A percentile compares a stretch with the other conserved stretches of the same genome.
phyloP scores from a whole-genome alignment of 1,284 basidiomycete species.

The Moesziomyces sp. region DNA sequence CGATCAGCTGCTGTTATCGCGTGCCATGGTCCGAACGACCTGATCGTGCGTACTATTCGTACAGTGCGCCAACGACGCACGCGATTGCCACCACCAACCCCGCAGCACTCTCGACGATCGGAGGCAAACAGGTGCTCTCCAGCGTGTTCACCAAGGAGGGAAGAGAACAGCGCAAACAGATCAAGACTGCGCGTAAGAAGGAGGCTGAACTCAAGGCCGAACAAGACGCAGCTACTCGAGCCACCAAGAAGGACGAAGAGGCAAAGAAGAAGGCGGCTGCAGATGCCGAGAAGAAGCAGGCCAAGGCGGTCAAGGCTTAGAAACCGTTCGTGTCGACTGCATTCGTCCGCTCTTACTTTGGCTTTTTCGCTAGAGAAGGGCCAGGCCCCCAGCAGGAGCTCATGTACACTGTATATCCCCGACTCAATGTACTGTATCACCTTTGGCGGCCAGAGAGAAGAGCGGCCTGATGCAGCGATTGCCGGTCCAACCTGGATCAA shows the following conservation, averaged over 20 bases:
- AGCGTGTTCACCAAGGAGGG: constrained; percentile 42
- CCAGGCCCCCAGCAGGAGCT: too few relatives aligned
- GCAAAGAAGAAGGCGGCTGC: constrained; percentile 12
- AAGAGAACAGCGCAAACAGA: constrained; percentile 24
- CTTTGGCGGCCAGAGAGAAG: too few relatives aligned
- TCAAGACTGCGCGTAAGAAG: constrained; percentile 59
- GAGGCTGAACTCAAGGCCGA: constrained; percentile 18
- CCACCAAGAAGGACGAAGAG: constrained; percentile 22
- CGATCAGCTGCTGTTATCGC: constrained; percentile 55
- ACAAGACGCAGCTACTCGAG: constrained; percentile 15
- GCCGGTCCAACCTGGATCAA: too few relatives aligned
- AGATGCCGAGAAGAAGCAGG: constrained; percentile 9
- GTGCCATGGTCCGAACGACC: constrained; percentile 56
- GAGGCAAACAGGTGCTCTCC: constrained; percentile 36
- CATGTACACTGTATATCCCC: too few relatives aligned
- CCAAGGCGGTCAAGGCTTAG: constrained; percentile 22
- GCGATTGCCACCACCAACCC: constrained; percentile 1
- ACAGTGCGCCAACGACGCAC: constrained; percentile 8
- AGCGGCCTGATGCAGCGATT: too few relatives aligned
- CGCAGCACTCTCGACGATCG: constrained; percentile 9
- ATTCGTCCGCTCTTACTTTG: too few relatives aligned
- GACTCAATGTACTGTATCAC: too few relatives aligned
- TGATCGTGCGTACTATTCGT: constrained; percentile 37
- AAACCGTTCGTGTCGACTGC: too few relatives aligned
- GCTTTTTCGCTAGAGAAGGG: too few relatives aligned